Conservation (phyloP, 768 basidiomycete species). For the Psilocybe azurescens region DNA sequence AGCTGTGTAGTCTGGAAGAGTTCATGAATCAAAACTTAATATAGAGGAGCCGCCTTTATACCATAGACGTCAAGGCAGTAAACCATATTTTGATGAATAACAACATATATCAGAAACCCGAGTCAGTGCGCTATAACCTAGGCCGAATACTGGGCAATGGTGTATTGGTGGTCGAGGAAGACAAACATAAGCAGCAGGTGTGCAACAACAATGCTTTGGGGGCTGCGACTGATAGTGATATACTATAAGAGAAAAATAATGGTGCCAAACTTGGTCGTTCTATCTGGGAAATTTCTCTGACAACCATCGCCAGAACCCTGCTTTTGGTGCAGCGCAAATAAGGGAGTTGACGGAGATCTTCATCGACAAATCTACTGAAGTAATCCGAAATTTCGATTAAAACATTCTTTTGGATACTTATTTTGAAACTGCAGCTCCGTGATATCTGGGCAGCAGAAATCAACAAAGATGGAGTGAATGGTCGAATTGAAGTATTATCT, state of each 20-base stretch:
- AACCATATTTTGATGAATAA: constrained; percentile 65
- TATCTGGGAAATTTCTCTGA: not conserved
- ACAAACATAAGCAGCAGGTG: constrained; percentile 52
- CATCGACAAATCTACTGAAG: constrained; percentile 57
- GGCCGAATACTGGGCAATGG: constrained; percentile 49
- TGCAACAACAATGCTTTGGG: not conserved
- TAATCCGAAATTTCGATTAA: constrained; percentile 20
- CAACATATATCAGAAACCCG: constrained; percentile 61
- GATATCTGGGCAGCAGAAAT: constrained; percentile 49
- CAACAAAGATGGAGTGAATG: constrained; percentile 27
- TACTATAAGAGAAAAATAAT: constrained; percentile 44
- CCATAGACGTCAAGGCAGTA: constrained; percentile 65
- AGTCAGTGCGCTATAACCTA: constrained; percentile 40
- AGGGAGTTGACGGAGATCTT: constrained; percentile 62
- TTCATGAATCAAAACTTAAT: not conserved
- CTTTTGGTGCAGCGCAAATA: constrained; percentile 65
- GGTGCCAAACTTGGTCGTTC: constrained; percentile 28
- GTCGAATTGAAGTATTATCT: constrained; percentile 58
- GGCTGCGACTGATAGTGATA: not conserved
- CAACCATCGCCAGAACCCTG: constrained; percentile 53
- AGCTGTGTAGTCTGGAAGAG: too few relatives aligned
- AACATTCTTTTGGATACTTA: not conserved
- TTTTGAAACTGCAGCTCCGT: constrained; percentile 42
- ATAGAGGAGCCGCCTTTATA: constrained; percentile 51
- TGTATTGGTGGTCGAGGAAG: constrained; percentile 54